These are phyloP conservation scores for Gyromitra esculenta DNA, from an alignment of 2,329 filamentous ascomycete genomes.

Conservation along the genomic window DNA sequence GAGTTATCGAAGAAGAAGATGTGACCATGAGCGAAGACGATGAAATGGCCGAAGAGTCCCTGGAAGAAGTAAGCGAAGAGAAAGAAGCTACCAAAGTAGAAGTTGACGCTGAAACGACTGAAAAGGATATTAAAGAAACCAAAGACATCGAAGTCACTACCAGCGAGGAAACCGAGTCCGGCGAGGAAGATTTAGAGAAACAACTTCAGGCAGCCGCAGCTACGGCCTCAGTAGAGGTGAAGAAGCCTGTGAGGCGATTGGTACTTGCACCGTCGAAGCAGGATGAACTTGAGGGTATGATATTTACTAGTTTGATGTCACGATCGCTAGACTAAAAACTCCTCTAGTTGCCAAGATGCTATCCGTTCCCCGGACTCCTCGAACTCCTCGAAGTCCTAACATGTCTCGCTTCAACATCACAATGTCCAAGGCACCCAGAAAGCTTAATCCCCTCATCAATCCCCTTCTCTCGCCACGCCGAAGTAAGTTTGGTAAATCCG, in stretches of 20 bases:
- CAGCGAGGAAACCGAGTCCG: constrained; percentile 12
- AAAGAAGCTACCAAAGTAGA: constrained; percentile 23
- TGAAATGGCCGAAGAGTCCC: constrained; percentile 21
- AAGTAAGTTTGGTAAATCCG: constrained; percentile 39
- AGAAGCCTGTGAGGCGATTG: constrained; percentile 44
- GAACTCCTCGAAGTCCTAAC: constrained; percentile 42
- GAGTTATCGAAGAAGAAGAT: constrained; percentile 42
- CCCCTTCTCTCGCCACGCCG: constrained; percentile 37
- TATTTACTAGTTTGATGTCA: not conserved
- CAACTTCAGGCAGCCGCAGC: constrained; percentile 11
- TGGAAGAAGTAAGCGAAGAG: constrained; percentile 26
- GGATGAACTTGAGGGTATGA: constrained; percentile 38
- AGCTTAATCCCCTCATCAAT: constrained; percentile 38
- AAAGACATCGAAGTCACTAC: constrained; percentile 29
- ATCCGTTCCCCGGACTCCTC: constrained; percentile 32
- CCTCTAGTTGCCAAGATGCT: constrained; percentile 34
- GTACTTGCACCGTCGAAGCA: constrained; percentile 35
- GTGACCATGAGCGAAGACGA: constrained; percentile 50
- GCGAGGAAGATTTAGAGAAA: constrained; percentile 16
- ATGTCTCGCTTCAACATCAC: constrained; percentile 48
- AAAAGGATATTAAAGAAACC: constrained; percentile 26
- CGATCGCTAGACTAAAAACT: constrained; percentile 9
- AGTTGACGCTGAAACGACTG: constrained; percentile 22
- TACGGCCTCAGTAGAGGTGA: constrained; percentile 24
- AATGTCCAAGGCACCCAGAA: constrained; percentile 45